Base-by-base conservation (phyloP, 805 yeast species). In the Naumovozyma castellii region DNA sequence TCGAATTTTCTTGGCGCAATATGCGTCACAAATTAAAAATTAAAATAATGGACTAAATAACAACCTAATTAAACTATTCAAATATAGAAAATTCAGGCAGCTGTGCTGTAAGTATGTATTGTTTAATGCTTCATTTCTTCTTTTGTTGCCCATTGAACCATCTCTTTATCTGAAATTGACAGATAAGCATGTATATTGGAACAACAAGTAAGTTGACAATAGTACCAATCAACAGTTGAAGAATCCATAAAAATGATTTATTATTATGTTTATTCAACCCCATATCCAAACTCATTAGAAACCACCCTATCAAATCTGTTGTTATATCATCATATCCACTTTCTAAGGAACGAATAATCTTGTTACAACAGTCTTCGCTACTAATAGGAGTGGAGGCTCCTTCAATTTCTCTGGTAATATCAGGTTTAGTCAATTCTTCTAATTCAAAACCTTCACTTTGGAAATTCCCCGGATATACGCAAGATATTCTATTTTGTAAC, bases 391-490 rank as follows among this genome's bases (percentile, higher is more conserved):
- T 58, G 3, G 94, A 81, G 1, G 94, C 71, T 1, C 97, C 98
- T 60, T 92, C 98, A 27, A 92, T 85, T 25, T 62, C 62, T 47
- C 69, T 75, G 1, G 97, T 87, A 41, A 92, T 84, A 8, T 69
- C 73, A 0, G 98, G 97, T 57, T 92, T 92, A 2, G 94, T 81
- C 41, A 64, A 61, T 56, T 88, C 81, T 59, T 92, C 99, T 43
- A 78, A 77, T 3, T 64, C 73, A 54, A 61, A 92, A 0, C 98
- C 99, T 59, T 88, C 97, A 46, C 94, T 80, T 36, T 69, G 74
- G 61, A 90, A 87, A 56, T 86, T 87, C 0, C 98, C 98, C 0
- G 97, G 95, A 52, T 76, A 80, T 0, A 86, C 76, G 43, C 85
- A 77, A 4, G 81, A 73, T 0, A 92, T 83, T 19, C 80, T 64